Conservation (phyloP, 352 stramenopile genomes). For the Globisporangium spinosum region DNA sequence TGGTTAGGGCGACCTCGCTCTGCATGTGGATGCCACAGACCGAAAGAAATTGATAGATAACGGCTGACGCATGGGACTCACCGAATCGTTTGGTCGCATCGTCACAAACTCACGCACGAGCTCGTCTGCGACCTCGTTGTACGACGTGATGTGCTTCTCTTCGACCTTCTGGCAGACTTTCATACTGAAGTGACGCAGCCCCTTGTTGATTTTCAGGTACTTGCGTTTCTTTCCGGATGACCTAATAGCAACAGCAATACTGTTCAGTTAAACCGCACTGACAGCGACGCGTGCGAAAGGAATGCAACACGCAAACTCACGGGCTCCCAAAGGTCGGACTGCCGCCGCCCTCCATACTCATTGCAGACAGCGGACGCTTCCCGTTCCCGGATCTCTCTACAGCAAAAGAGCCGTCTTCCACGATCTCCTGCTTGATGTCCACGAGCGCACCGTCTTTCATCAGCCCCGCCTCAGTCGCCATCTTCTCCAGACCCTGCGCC, state of each 20-base stretch:
- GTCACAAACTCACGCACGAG: conserved; percentile 89
- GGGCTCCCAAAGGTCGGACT: conserved; percentile 61
- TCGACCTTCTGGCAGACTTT: conserved; percentile 97
- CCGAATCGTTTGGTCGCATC: conserved; percentile 75
- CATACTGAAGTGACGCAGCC: conserved; percentile 93
- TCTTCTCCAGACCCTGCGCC: conserved; percentile 76
- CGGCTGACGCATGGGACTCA: conserved; percentile 18
- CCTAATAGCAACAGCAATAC: conserved; percentile 19
- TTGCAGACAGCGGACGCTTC: conserved; percentile 27
- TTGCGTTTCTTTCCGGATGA: conserved; percentile 73
- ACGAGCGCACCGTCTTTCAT: conserved; percentile 73
- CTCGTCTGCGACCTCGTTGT: conserved; percentile 95
- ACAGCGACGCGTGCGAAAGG: background rate
- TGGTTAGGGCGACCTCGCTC: background rate
- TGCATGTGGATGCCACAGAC: background rate
- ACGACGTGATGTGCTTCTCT: conserved; percentile 93
- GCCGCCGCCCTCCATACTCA: conserved; percentile 21
- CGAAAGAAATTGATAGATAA: background rate
- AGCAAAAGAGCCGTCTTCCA: conserved; percentile 15
- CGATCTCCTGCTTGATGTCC: conserved; percentile 46
- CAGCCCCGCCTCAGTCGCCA: conserved; percentile 71
- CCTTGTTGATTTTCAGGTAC: conserved; percentile 88
- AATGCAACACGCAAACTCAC: conserved; percentile 26
- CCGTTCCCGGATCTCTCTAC: conserved; percentile 2
- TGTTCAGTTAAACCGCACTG: background rate